Conservation (phyloP, 345 rosid species). For the Eutrema japonicum region DNA sequence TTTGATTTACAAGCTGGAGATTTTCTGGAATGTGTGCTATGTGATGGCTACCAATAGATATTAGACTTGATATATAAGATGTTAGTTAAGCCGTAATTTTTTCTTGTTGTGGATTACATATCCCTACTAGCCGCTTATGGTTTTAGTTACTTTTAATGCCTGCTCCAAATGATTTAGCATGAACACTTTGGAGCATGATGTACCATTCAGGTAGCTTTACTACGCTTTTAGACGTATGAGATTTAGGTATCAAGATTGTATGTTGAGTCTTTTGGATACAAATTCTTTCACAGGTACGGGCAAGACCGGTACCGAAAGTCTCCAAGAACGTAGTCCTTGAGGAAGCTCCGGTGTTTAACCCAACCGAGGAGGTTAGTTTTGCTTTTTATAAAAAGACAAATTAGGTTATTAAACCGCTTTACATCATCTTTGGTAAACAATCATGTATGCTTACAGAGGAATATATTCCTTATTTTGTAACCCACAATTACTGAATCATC, state of each 20-base stretch:
- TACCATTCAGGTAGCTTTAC: neutral
- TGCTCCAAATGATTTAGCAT: slow-evolving; percentile 1
- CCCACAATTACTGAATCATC: slow-evolving; percentile 32
- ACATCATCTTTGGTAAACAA: slow-evolving; percentile 28
- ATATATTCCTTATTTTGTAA: slow-evolving; percentile 29
- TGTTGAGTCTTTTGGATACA: slow-evolving; percentile 25
- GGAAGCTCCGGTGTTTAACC: slow-evolving; percentile 68
- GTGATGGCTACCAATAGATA: slow-evolving; percentile 8
- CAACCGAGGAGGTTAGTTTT: slow-evolving; percentile 66
- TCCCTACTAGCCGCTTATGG: slow-evolving; percentile 1
- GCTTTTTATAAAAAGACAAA: slow-evolving; percentile 6
- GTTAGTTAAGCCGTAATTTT: neutral
- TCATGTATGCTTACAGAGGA: slow-evolving; percentile 3
- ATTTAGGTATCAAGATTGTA: neutral
- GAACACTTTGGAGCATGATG: slow-evolving; percentile 4
- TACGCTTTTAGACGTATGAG: neutral
- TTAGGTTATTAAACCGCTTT: slow-evolving; percentile 32
- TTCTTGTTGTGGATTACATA: slow-evolving; percentile 21
- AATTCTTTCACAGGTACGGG: slow-evolving; percentile 47
- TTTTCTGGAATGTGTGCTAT: neutral
- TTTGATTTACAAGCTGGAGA: neutral
- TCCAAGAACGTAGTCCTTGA: slow-evolving; percentile 48
- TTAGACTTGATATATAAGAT: slow-evolving; percentile 2
- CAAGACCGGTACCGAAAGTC: slow-evolving; percentile 46
- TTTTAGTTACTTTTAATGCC: slow-evolving; percentile 12